Percentiles rank a stretch among this genome's conserved stretches.
Conservation (phyloP, 345 rosid genomes). For the Iberis pinnata region DNA sequence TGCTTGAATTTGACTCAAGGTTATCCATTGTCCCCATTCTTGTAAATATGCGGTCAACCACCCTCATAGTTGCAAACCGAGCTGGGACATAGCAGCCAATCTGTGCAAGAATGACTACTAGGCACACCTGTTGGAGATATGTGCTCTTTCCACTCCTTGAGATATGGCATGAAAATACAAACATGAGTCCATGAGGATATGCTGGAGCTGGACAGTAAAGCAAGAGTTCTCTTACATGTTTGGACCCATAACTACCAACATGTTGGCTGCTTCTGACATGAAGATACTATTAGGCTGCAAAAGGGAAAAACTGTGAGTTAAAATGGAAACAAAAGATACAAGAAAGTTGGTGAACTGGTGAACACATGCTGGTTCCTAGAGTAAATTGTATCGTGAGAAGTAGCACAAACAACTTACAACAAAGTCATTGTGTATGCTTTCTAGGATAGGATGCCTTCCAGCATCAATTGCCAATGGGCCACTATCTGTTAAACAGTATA, state of each 20-base stretch:
- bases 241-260: constrained; percentile 87
- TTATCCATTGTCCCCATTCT: constrained; percentile 90
- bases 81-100: constrained; percentile 96
- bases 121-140: constrained; percentile 94
- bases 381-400: constrained; percentile 5
- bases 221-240: constrained; percentile 61
- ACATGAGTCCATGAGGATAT: constrained; percentile 6
- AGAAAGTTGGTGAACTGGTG: not conserved
- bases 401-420: constrained; percentile 42
- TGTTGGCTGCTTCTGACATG: constrained; percentile 86
- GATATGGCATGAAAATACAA: constrained; percentile 20
- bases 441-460: constrained; percentile 94
- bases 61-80: constrained; percentile 71
- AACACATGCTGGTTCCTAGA: constrained; percentile 16
- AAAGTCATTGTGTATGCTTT: constrained; percentile 78
- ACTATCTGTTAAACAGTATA: constrained; percentile 42
- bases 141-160: constrained; percentile 99
- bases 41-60: constrained; percentile 85
- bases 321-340: not conserved
- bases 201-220: constrained; percentile 11
- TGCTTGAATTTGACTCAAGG: constrained; percentile 90
- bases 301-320: not conserved
- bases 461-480: constrained; percentile 94
- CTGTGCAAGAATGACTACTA: constrained; percentile 87
- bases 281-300: constrained; percentile 88